A percentile compares a stretch with the other conserved stretches of the same genome.
Conservation (phyloP, 2,329 filamentous ascomycete genomes). For the Acrocalymma vagum region DNA sequence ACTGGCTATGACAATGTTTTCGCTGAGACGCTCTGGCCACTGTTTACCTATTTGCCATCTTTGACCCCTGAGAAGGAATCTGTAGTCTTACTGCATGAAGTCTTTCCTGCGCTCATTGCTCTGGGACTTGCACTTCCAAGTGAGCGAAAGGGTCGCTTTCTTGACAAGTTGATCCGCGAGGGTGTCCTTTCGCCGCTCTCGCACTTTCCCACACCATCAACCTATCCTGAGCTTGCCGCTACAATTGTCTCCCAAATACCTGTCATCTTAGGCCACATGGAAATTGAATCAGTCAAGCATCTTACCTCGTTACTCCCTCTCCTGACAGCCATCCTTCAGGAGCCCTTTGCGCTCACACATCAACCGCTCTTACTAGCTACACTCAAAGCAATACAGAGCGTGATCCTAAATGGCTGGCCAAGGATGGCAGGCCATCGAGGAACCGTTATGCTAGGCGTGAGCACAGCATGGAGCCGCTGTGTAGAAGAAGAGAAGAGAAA, state of each 20-base stretch:
- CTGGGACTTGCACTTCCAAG: conserved; percentile 50
- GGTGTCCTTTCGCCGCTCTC: conserved; percentile 56
- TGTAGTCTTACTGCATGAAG: conserved; percentile 66
- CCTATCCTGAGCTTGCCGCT: conserved; percentile 66
- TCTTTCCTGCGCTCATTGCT: conserved; percentile 72
- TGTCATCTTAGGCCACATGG: conserved; percentile 63
- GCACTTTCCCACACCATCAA: conserved; percentile 59
- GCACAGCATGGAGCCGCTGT: conserved; percentile 44
- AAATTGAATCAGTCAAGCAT: conserved; percentile 72
- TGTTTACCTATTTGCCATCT: conserved; percentile 78
- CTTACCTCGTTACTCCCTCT: conserved; percentile 75
- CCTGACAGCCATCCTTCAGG: conserved; percentile 69
- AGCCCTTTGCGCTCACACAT: conserved; percentile 71
- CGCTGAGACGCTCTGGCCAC: conserved; percentile 73
- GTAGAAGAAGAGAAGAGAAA: conserved; percentile 30
- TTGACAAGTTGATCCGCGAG: conserved; percentile 55
- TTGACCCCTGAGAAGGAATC: conserved; percentile 80
- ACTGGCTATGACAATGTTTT: conserved; percentile 71
- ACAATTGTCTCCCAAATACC: conserved; percentile 63
- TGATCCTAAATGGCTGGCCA: conserved; percentile 74
- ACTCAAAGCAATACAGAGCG: conserved; percentile 61
- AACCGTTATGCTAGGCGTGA: conserved; percentile 69
- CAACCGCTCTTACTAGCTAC: conserved; percentile 64
- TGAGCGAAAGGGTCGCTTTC: conserved; percentile 31
- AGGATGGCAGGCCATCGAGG: conserved; percentile 69